Evolutionary conservation across 208 protist genomes (phyloP), one percentile per base, ranked within the genome.

Genomic region (Trichomonas gallinae): DNA sequence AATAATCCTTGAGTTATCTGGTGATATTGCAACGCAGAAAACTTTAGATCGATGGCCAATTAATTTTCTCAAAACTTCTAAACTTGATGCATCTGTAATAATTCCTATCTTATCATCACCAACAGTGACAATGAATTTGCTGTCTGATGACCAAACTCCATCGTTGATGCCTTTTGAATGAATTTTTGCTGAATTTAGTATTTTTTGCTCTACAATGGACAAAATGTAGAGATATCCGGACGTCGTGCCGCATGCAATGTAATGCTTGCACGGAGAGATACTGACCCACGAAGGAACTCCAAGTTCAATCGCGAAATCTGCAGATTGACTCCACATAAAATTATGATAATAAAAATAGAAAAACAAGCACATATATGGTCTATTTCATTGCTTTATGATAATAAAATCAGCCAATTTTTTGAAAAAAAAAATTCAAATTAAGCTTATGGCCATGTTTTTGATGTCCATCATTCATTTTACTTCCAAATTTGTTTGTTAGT

Each of bases 1-100:
- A 48, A n/a, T n/a, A 42, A 89, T 89, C 42, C 34, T 89, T n/a
- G 58, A 72, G n/a, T 89, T 89, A 26, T 46, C 83, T 89, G 83
- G 42, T 4, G 42, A 40, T 48, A 89, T 89, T 8, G 34, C 83
- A 42, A 48, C 42, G 17, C 83, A 40, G 26, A 96, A 45, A 51
- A 97, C n/a, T 97, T 97, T 96, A 97, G 96, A 96, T 96, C 97
- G 13, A 48, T 89, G 34, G 4, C 42, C 42, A 48, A 48, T 40
- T 40, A 48, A 48, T 89, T 40, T 48, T 26, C 34, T 48, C 8
- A 48, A 42, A 44, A 48, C 83, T 2, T 15, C 17, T 26, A 89
- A 26, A 42, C 34, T 26, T 42, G 11, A 0, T 48, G 40, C 26
- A 26, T 48, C 83, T 26, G 40, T 48, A 13, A 89, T 46, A 40